Conservation (phyloP, 164 flowering plant genomes). For the Tinospora cordifolia region DNA sequence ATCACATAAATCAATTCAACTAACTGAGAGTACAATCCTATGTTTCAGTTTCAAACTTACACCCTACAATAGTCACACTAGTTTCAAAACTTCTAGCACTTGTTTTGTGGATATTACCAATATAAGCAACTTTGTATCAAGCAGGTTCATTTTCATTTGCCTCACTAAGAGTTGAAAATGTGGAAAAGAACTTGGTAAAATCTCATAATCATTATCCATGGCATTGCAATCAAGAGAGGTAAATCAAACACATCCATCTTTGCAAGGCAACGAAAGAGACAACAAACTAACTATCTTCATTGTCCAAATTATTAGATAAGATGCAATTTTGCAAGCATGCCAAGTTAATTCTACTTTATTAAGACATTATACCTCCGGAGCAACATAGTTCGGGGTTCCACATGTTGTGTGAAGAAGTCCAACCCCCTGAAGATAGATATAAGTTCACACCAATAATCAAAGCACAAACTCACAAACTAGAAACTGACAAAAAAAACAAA, state of each 20-base stretch:
- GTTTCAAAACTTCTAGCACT: not conserved
- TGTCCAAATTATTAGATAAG: not conserved
- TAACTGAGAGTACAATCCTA: too few relatives aligned
- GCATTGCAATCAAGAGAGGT: not conserved
- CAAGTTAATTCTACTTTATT: not conserved
- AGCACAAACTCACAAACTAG: not conserved
- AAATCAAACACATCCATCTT: not conserved
- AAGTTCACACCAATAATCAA: slow-evolving; percentile 3
- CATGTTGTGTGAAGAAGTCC: too few relatives aligned
- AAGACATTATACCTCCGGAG: slow-evolving; percentile 74
- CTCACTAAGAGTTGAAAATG: not conserved
- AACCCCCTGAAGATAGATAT: slow-evolving; percentile 54
- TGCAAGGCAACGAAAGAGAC: slow-evolving; percentile 8
- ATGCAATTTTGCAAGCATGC: not conserved
- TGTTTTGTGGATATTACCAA: not conserved
- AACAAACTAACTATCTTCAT: not conserved
- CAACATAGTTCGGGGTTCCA: slow-evolving; percentile 99
- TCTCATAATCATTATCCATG: not conserved
- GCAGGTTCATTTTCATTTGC: not conserved
- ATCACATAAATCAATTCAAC: not conserved
- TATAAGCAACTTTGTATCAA: not conserved
- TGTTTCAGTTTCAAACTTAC: too few relatives aligned
- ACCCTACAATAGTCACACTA: not conserved
- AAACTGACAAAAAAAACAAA: not conserved
- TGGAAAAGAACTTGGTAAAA: not conserved